Evolutionary conservation across 1,284 basidiomycete genomes (phyloP), one percentile per base, ranked within the genome.

Genomic region (Athelia psychrophila): DNA sequence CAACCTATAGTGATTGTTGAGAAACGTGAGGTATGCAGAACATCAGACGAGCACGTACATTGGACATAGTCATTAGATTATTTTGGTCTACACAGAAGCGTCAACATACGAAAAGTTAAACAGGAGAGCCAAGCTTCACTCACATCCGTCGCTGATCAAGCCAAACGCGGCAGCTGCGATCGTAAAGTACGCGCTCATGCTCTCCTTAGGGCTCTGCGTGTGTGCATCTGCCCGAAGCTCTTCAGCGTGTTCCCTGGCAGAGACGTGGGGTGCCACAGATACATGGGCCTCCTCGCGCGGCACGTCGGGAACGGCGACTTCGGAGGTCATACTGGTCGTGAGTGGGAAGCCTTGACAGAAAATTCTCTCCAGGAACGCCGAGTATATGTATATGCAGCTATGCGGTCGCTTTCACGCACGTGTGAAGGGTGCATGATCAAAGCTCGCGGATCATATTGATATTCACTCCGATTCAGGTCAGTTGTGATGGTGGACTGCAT

Each of bases 91-190:
- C 12, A 59, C 12, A 59, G 38, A 47, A 22, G n/a, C n/a, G n/a
- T 42, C 8, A 42, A n/a, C 38, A 44, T 5, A 23, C 24, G 6
- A 55, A 32, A 52, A 23, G 32, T 16, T 5, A 47, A 51, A 56
- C 22, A 53, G 40, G 30, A 32, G n/a, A n/a, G n/a, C n/a, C 25
- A 16, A 19, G 27, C 32, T 27, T 52, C 35, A 73, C 72, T 69
- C 60, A 83, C 83, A 85, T 40, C 87, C 86, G 72, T 89, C 86
- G 51, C 80, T 84, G 56, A 88, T 81, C 42, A 88, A 67, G 40
- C 84, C 86, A 60, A 83, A 83, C 1, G 80, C 84, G 20, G 84
- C 76, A 42, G 83, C 83, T 32, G 76, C 67, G 56, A 86, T 84
- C 15, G 83, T 83, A 61, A 85, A 80, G 63, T 79, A 80, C 19